Conservation (phyloP, 208 protist genomes). For the Strigomonas culicis region DNA sequence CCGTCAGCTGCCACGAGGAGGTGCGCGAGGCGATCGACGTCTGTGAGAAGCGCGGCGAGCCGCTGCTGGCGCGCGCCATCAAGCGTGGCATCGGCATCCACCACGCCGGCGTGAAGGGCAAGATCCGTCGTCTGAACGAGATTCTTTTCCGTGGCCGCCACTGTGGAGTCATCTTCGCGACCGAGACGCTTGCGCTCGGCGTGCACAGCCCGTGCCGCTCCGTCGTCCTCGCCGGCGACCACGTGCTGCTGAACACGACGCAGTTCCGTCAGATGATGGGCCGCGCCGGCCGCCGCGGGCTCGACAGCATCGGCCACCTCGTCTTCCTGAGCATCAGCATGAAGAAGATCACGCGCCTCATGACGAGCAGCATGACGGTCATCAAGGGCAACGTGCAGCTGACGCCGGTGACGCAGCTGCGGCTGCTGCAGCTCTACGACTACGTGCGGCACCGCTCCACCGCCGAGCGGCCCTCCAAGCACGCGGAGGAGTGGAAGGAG, state of each 20-base stretch:
- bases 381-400: constrained; percentile 91
- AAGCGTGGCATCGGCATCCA: constrained; percentile 91
- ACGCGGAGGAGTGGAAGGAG: constrained; percentile 46
- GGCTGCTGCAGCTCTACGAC: constrained; percentile 82
- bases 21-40: constrained; percentile 47
- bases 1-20: constrained; percentile 36
- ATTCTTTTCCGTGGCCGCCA: constrained; percentile 89
- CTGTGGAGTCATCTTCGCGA: constrained; percentile 92
- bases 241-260: constrained; percentile 89
- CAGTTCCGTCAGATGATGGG: constrained; percentile 96
- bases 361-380: constrained; percentile 90
- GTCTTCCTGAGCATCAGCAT: constrained; percentile 91
- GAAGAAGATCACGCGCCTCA: constrained; percentile 85
- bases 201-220: constrained; percentile 95
- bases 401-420: constrained; percentile 79
- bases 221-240: constrained; percentile 92
- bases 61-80: constrained; percentile 67
- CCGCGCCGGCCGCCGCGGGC: constrained; percentile 94
- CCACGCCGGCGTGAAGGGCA: constrained; percentile 87
- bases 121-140: constrained; percentile 89
- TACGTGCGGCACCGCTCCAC: constrained; percentile 47
- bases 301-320: constrained; percentile 92
- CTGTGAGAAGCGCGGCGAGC: constrained; percentile 67
- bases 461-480: constrained; percentile 29
- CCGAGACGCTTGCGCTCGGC: constrained; percentile 93